These are phyloP conservation scores for Cunninghamia lanceolata DNA, from an alignment of 75 land plant genomes.

Conservation along the genomic window DNA sequence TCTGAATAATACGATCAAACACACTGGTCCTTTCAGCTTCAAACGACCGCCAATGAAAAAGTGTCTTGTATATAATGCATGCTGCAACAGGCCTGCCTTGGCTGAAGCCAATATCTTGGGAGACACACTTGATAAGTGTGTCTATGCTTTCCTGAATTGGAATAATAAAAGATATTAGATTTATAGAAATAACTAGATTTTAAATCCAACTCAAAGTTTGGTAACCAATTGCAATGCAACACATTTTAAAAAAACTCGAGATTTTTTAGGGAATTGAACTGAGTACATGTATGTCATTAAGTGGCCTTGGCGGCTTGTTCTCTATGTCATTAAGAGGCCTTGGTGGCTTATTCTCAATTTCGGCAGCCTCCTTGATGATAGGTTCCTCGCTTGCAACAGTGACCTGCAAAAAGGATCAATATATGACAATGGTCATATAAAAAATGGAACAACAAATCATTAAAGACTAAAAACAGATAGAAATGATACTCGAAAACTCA, in stretches of 20 bases:
- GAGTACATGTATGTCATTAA: constrained; percentile 37
- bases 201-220: not conserved
- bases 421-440: not conserved
- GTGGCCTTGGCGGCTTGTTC: constrained; percentile 35
- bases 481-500: constrained; percentile 5
- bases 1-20: constrained; percentile 95
- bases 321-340: constrained; percentile 51
- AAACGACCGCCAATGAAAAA: constrained; percentile 97
- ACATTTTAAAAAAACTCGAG: not conserved
- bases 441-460: not conserved
- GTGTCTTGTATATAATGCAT: constrained; percentile 86
- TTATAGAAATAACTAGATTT: not conserved
- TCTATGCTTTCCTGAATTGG: constrained; percentile 81
- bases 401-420: constrained; percentile 29
- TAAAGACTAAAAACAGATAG: not conserved
- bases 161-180: constrained; percentile 10
- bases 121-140: constrained; percentile 79
- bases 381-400: constrained; percentile 28
- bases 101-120: constrained; percentile 83
- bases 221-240: not conserved
- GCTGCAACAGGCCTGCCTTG: constrained; percentile 93
- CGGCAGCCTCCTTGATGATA: constrained; percentile 26
- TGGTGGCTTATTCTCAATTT: constrained; percentile 45
- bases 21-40: constrained; percentile 97
- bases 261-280: not conserved